Evolutionary conservation across 257 asterid species (phyloP), one percentile per base, ranked within the genome.

Genomic region (Nicotiana obtusifolia): DNA sequence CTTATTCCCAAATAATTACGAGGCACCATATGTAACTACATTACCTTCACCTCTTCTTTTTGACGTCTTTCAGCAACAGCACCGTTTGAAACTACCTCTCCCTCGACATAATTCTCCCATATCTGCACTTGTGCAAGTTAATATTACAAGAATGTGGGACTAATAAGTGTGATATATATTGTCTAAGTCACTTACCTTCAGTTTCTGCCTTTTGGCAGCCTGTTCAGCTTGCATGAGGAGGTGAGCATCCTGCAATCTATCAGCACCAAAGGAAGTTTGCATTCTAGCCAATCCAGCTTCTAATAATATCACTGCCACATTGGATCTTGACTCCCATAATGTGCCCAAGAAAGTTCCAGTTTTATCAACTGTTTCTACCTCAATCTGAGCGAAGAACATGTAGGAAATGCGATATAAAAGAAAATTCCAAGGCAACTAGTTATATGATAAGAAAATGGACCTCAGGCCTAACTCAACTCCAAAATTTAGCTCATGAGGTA

Each of bases 261-360:
- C 99, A 47, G 91, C 47, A 66, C 97, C 97, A 87, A 94, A 91
- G 81, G 97, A 86, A 71, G 93, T 82, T 75, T 93, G 99, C 84
- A 93, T 90, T 88, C 84, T 96, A 7, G 99, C 99, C 87, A 96
- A 86, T 56, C 99, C 99, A 75, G 98, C 97, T 89, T 96, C 99
- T 78, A 96, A 78, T 84, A 96, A 92, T 6, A 91, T 78, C 82
- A 91, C 87, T 17, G 98, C 97, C 84, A 93, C 87, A 81, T 96
- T 96, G 76, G 85, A 88, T 85, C 82, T 90, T 17, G 97, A 89
- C 75, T 92, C 97, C 99, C 99, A 96, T 56, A 96, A 76, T 9
- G 91, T 90, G 67, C 99, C 99, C 90, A 96, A 86, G 90, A 96
- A 96, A 54, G 99, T 96, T 76, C 99, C 99, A 20, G 97, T 96